phyloP scores from a whole-genome alignment of 768 basidiomycete genomes.

The Pleurotus eryngii region DNA sequence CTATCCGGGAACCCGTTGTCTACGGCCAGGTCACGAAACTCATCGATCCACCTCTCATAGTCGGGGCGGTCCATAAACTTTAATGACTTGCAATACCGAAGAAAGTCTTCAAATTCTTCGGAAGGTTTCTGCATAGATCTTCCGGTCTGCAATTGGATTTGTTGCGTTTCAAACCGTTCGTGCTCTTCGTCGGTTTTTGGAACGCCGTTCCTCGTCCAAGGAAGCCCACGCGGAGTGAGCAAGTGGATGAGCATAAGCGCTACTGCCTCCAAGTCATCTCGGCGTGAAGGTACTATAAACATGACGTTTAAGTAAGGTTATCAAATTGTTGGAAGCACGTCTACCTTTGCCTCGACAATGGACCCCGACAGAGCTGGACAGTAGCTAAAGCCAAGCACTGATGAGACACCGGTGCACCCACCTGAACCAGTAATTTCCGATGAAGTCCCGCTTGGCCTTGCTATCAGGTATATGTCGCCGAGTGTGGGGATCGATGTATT shows the following conservation, averaged over 20 bases:
- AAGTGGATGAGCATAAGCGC: conserved; percentile 81
- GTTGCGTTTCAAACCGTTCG: conserved; percentile 60
- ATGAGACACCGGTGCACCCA: conserved; percentile 18
- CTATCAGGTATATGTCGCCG: conserved; percentile 71
- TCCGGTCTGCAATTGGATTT: conserved; percentile 62
- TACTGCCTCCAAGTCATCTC: conserved; percentile 76
- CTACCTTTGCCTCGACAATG: conserved; percentile 75
- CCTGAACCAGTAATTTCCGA: conserved; percentile 85
- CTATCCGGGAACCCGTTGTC: conserved; percentile 55
- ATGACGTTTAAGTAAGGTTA: not conserved
- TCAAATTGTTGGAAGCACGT: conserved; percentile 6
- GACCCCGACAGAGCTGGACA: conserved; percentile 58
- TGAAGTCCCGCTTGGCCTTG: conserved; percentile 65
- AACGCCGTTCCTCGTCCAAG: conserved; percentile 80
- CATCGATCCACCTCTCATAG: conserved; percentile 61
- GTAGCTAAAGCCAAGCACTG: no score
- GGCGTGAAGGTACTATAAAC: conserved; percentile 64
- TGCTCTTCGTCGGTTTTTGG: conserved; percentile 68
- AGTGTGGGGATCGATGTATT: conserved; percentile 65
- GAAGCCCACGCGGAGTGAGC: conserved; percentile 69
- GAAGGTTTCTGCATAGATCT: conserved; percentile 65
- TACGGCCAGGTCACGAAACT: conserved; percentile 59
- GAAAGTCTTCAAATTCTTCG: conserved; percentile 70
- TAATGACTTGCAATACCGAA: conserved; percentile 67
- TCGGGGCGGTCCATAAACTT: conserved; percentile 68